A percentile compares a stretch with the other conserved stretches of the same genome.
Conservation (phyloP, 2,329 filamentous ascomycete species). For the Nothomitra cinnamomea region DNA sequence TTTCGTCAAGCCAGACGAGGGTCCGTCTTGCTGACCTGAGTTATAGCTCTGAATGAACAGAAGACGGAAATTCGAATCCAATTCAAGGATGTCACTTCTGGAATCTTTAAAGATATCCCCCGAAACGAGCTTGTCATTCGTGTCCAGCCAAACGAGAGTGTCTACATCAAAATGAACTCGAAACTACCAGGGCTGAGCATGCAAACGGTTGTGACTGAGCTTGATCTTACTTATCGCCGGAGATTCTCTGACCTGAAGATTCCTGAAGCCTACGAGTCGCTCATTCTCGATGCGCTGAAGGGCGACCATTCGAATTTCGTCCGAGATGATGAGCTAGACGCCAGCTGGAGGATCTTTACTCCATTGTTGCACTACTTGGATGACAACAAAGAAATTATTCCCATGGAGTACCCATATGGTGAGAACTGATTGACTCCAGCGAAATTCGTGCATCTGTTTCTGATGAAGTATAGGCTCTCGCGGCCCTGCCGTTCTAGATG, state of each 20-base stretch:
- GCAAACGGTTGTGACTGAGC: conserved; percentile 97
- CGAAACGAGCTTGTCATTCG: conserved; percentile 98
- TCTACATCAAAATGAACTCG: conserved; percentile 99
- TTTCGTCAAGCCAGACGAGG: neutral
- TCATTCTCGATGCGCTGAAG: conserved; percentile 95
- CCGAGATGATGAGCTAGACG: conserved; percentile 88
- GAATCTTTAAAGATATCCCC: conserved; percentile 99
- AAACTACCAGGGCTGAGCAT: conserved; percentile 96
- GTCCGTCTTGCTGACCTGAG: conserved; percentile 6
- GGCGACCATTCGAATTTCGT: conserved; percentile 99
- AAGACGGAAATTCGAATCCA: conserved; percentile 99
- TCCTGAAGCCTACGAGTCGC: conserved; percentile 93
- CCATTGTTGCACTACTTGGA: conserved; percentile 96
- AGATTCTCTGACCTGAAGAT: conserved; percentile 99
- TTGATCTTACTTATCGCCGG: conserved; percentile 93
- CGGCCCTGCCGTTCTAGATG: conserved; percentile 86
- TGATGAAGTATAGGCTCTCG: conserved; percentile 54
- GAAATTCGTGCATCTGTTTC: neutral
- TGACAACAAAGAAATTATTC: conserved; percentile 97
- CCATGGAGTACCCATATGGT: conserved; percentile 99
- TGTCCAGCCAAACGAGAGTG: conserved; percentile 97
- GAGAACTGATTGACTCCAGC: conserved; percentile 23
- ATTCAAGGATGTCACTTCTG: conserved; percentile 98
- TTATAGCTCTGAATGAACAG: conserved; percentile 82
- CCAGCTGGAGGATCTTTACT: conserved; percentile 96